Base-by-base conservation (phyloP, 164 flowering plant genomes). In the Vitis rupestris region DNA sequence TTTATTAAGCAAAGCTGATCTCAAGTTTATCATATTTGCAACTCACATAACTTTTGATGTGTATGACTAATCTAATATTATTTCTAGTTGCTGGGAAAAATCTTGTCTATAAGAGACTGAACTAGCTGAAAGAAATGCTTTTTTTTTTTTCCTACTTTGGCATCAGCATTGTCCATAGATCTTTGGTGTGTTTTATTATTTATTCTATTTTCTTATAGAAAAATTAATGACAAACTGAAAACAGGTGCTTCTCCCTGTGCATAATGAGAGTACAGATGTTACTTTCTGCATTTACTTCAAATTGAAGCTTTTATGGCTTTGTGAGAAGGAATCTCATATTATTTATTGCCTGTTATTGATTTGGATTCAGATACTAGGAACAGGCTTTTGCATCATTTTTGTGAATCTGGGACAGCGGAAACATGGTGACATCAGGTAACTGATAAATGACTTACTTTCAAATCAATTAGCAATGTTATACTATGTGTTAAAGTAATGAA, bases 381-480 rank as follows among this genome's bases (percentile, higher is more conserved):
- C 99, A 1, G 99, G 95, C 49, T 94, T 94, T 79, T 73, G 76
- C 19, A 78, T 94, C 72, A 89, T 94, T 66, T 82, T 92, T 70
- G 57, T 86, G 29, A 94, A 94, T 82, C 99, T 94, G 80, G 97
- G 99, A 64, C 77, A 85, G 58, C 83, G 99, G 63, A 86, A 84
- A 78, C 86, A 87, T 23, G 99, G 99, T 75, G 97, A 94, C n/a
- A 37, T 83, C 66, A 94, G 97, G 98, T 94, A 81, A 48, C 55
- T 57, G 19, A 37, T 23, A 23, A 37, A 37, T 37, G 44, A 37
- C 44, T 3, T 37, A 37, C 44, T 37, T 37, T 37, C 44, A 37
- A 3, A 37, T 3, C 7, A 6, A 6, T 37, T 31, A 37, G 44
- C 44, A 37, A 3, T 37, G 7, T 37, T 37, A 37, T 37, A 37